phyloP scores from a whole-genome alignment of 2,329 filamentous ascomycete genomes.

The Colletotrichum tamarilloi region DNA sequence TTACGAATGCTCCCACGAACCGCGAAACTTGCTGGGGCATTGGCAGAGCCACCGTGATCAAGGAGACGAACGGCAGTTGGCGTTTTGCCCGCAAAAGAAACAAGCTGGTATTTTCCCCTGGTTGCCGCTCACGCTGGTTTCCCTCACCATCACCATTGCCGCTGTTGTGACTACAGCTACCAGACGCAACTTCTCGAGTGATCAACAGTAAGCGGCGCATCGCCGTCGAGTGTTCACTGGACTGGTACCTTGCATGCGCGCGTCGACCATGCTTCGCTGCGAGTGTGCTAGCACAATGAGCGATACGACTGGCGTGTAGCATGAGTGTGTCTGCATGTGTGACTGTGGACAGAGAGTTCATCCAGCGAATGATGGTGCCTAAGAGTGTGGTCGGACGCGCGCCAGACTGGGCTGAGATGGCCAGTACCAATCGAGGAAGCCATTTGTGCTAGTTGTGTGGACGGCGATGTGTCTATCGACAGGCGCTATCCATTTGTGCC shows the following conservation, averaged over 20 bases:
- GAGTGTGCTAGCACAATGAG: conserved; percentile 20
- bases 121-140: conserved; percentile 22
- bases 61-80: conserved; percentile 26
- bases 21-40: conserved; percentile 7
- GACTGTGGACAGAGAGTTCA: conserved; percentile 28
- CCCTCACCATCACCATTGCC: conserved; percentile 20
- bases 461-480: conserved; percentile 24
- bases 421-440: conserved; percentile 32
- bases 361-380: conserved; percentile 32
- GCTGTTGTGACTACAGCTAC: conserved; percentile 18
- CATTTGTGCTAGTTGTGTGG: conserved; percentile 38
- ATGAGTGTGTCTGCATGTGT: conserved; percentile 31
- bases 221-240: conserved; percentile 21
- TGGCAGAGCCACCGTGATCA: conserved; percentile 9
- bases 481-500: conserved; percentile 25
- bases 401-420: conserved; percentile 19
- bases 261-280: conserved; percentile 3
- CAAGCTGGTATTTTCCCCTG: background rate
- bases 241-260: conserved; percentile 33
- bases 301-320: conserved; percentile 36
- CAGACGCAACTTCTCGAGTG: conserved; percentile 2
- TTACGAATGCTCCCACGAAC: conserved; percentile 22
- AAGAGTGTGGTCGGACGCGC: conserved; percentile 30
- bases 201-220: conserved; percentile 24
- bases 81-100: conserved; percentile 13